Percentiles rank a stretch among this genome's conserved stretches.
Conservation (phyloP, 257 asterid genomes). For the Orobanche coerulescens region DNA sequence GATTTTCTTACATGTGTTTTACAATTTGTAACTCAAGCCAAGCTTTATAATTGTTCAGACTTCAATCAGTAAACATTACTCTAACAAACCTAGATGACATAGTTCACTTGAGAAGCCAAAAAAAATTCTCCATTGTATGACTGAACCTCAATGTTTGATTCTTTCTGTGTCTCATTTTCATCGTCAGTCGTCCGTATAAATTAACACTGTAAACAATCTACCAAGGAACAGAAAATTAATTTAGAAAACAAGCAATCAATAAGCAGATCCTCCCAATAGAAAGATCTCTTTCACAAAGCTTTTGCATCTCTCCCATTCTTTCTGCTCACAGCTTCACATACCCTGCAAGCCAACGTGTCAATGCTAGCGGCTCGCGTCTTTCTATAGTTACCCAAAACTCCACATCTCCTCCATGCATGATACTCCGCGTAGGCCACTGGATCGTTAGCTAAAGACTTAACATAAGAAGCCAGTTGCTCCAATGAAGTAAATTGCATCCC, state of each 20-base stretch:
- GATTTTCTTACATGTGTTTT: no score
- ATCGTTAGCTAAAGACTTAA: constrained; percentile 63
- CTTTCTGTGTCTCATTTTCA: background rate
- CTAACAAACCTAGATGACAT: no score
- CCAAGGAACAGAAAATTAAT: constrained; percentile 3
- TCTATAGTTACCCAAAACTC: constrained; percentile 69
- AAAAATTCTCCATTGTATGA: constrained; percentile 18
- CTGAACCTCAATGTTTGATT: constrained; percentile 15
- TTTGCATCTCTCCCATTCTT: constrained; percentile 58
- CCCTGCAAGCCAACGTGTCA: constrained; percentile 79
- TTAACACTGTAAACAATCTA: background rate
- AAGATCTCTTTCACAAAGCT: constrained; percentile 47
- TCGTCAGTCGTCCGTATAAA: background rate
- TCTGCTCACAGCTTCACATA: constrained; percentile 83
- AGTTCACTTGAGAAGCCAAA: background rate
- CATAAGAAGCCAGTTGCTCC: constrained; percentile 64
- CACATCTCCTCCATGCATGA: constrained; percentile 98
- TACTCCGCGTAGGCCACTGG: constrained; percentile 87
- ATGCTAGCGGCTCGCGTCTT: constrained; percentile 69
- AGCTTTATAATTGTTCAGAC: no score
- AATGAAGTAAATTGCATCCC: constrained; percentile 67
- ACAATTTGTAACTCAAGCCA: no score
- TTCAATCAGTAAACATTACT: no score
- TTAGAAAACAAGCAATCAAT: no score
- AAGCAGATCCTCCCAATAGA: no score